Evolutionary conservation across 2,329 filamentous ascomycete genomes (phyloP).

Genomic region (Decorospora gaudefroyi): DNA sequence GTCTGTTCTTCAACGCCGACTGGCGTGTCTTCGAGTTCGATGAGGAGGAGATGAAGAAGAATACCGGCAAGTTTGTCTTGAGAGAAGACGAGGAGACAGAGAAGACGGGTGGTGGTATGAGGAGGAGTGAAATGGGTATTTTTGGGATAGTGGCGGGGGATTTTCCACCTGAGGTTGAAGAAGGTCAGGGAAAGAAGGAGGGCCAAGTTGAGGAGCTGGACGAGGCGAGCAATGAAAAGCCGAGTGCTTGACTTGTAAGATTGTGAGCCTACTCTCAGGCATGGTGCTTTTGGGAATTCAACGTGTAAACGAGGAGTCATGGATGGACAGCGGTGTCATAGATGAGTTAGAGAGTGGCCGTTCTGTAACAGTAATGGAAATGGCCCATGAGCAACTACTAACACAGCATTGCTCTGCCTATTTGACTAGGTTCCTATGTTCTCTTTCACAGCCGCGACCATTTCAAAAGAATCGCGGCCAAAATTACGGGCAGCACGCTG

Average conservation of each 20-base stretch:
- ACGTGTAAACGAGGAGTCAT: no score
- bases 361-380: no score
- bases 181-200: constrained; percentile 5
- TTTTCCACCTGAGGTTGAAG: constrained; percentile 35
- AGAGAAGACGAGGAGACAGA: constrained; percentile 57
- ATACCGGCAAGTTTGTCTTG: constrained; percentile 43
- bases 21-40: constrained; percentile 66
- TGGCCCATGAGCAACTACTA: no score
- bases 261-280: no score
- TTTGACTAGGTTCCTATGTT: background rate
- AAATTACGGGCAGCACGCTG: constrained; percentile 71
- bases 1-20: constrained; percentile 62
- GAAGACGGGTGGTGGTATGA: constrained; percentile 56
- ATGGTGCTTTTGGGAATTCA: no score
- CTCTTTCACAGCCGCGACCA: constrained; percentile 34
- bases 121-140: constrained; percentile 52
- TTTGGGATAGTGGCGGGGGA: constrained; percentile 32
- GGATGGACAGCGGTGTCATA: no score
- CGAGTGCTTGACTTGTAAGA: constrained; percentile 2
- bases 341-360: no score
- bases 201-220: constrained; percentile 15
- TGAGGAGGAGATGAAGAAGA: constrained; percentile 54
- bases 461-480: constrained; percentile 56
- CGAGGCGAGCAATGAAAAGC: constrained; percentile 26
- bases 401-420: no score